Evolutionary conservation across 1,139 yeast genomes (phyloP), one percentile per base, ranked within the genome.

Genomic region (Pichia sorboxylosa): DNA sequence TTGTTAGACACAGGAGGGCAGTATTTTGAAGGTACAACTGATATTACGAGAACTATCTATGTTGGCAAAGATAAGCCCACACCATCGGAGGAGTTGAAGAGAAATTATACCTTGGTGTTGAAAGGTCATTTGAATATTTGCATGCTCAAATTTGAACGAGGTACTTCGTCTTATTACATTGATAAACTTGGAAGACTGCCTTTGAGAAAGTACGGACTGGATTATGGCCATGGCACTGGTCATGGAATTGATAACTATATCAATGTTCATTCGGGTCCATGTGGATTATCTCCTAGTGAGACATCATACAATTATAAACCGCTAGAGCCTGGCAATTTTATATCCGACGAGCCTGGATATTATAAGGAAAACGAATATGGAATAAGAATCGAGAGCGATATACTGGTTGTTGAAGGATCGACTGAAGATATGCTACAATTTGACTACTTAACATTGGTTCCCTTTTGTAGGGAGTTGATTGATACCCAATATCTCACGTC

Each of bases 181-280:
- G 78, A 71, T 43, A 53, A 66, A 0, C 57, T 67, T 34, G 69
- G 74, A 2, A 52, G 78, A 34, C 63, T 61, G 37, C 69, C 74
- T 2, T 55, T 71, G 21, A 31, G 24, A 4, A 40, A 42, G 11
- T 62, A 61, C 34, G 77, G 77, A 0, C 51, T 66, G 30, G 69
- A 64, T 41, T 71, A 62, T 44, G 66, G 64, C 34, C 78, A 71
- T 48, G 78, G 78, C 6, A 64, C 76, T 1, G 77, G 78, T 0
- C 78, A 71, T 47, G 78, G 78, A 1, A 67, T 71, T 4, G 77
- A 74, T 8, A 60, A 69, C 29, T 70, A 64, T 50, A 70, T 74
- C 5, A 59, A 63, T 44, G 77, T 71, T 6, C 78, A 71, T 43
- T 73, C 72, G 36, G 65, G 68, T 0, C 78, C 78, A 0, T 56